Conservation (phyloP, 192 early-diverging fungal genomes). For the Backusella circina region DNA sequence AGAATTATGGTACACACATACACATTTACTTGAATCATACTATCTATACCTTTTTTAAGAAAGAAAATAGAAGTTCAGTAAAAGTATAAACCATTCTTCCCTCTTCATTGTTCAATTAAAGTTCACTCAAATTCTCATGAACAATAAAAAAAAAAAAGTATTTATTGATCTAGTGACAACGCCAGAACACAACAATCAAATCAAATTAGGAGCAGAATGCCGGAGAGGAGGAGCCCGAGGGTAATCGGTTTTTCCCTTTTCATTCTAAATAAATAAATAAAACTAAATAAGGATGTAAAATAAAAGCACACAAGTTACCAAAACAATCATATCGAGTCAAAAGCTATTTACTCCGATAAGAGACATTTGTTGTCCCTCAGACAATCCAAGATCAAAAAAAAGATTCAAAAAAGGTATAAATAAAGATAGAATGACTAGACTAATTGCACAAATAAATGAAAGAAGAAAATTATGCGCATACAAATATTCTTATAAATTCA, state of each 20-base stretch:
- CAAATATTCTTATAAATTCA: not conserved
- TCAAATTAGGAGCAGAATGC: not conserved
- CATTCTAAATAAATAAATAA: not conserved
- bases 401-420: not conserved
- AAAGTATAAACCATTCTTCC: not conserved
- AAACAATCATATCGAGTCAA: not conserved
- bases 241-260: not conserved
- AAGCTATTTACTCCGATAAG: not conserved
- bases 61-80: not conserved
- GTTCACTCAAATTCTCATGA: not conserved
- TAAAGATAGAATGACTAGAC: not conserved
- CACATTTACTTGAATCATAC: not conserved
- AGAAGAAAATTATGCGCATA: not conserved
- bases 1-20: not conserved
- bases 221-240: not conserved
- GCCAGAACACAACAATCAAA: not conserved
- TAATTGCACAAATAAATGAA: not conserved
- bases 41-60: not conserved
- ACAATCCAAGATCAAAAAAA: not conserved
- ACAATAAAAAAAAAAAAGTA: not conserved
- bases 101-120: not conserved
- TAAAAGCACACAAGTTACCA: not conserved
- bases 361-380: not conserved
- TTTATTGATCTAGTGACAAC: not conserved
- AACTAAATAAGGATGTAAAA: not conserved